Percentiles rank a stretch among this genome's conserved stretches.
These are phyloP conservation scores for Boletus rubescentipes DNA, from an alignment of 768 basidiomycete species.

Conservation along the genomic window DNA sequence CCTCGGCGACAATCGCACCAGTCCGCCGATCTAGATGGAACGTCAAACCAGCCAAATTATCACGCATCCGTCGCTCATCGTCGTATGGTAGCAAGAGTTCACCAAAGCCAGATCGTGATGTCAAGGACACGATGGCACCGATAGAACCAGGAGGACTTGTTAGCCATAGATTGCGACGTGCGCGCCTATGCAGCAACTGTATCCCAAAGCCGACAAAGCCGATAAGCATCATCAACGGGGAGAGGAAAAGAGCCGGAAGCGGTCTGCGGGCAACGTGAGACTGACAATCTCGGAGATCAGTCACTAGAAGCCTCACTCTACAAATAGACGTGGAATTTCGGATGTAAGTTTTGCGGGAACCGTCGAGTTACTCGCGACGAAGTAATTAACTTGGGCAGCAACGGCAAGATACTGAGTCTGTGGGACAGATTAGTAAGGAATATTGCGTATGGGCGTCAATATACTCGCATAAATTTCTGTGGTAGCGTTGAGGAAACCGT, in stretches of 20 bases:
- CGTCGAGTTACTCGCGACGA: constrained; percentile 40
- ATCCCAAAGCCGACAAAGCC: constrained; percentile 48
- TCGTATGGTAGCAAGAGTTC: constrained; percentile 62
- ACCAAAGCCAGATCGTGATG: constrained; percentile 61
- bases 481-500: constrained; percentile 56
- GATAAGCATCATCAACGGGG: constrained; percentile 45
- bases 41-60: constrained; percentile 48
- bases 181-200: constrained; percentile 47
- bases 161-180: constrained; percentile 50
- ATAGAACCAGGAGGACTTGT: constrained; percentile 60
- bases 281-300: background rate
- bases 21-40: constrained; percentile 59
- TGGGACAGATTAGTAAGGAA: constrained; percentile 1
- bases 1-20: constrained; percentile 62
- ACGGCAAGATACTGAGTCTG: constrained; percentile 61
- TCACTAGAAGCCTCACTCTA: constrained; percentile 47
- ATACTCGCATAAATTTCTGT: constrained; percentile 33
- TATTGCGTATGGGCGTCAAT: background rate
- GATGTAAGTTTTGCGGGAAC: constrained; percentile 42
- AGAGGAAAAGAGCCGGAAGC: constrained; percentile 51
- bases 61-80: constrained; percentile 41
- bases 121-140: constrained; percentile 54
- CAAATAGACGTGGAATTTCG: constrained; percentile 47
- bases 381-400: constrained; percentile 59
- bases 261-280: constrained; percentile 37